Conservation (phyloP, 2,329 filamentous ascomycete species). For the Pseudogymnoascus sp. region DNA sequence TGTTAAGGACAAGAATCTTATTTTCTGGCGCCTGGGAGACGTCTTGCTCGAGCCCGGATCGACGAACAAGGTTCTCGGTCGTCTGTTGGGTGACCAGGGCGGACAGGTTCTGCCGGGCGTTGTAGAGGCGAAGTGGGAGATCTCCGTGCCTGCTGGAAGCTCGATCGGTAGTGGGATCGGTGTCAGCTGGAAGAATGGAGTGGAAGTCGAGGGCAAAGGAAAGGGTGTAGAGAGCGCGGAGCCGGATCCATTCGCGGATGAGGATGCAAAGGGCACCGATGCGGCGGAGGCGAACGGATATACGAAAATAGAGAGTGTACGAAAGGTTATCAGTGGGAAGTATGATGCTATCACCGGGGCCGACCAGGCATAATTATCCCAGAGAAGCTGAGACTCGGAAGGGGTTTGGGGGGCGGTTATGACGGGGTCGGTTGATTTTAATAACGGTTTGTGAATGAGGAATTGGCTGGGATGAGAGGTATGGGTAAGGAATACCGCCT, state of each 20-base stretch:
- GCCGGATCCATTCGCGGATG: conserved; percentile 62
- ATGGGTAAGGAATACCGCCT: background rate
- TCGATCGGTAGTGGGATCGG: conserved; percentile 56
- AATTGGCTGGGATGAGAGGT: background rate
- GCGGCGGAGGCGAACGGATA: conserved; percentile 39
- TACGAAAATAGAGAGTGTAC: conserved; percentile 56
- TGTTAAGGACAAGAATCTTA: conserved; percentile 63
- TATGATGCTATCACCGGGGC: conserved; percentile 50
- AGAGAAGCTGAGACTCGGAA: background rate
- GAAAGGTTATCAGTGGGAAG: conserved; percentile 66
- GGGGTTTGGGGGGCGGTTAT: background rate
- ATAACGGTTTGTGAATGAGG: background rate
- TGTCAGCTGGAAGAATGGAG: conserved; percentile 43
- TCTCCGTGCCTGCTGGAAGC: conserved; percentile 28
- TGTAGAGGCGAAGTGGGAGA: conserved; percentile 78
- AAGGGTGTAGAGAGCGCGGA: conserved; percentile 35
- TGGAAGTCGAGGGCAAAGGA: conserved; percentile 37
- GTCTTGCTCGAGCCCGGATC: conserved; percentile 47
- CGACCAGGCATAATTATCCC: background rate
- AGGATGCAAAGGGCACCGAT: conserved; percentile 35
- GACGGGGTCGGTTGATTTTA: background rate
- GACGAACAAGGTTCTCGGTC: conserved; percentile 69
- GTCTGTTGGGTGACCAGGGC: conserved; percentile 65
- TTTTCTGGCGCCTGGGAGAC: conserved; percentile 75
- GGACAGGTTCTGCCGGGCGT: conserved; percentile 63